Evolutionary conservation across 1,284 basidiomycete species (phyloP).

Genomic region (Meira nashicola): DNA sequence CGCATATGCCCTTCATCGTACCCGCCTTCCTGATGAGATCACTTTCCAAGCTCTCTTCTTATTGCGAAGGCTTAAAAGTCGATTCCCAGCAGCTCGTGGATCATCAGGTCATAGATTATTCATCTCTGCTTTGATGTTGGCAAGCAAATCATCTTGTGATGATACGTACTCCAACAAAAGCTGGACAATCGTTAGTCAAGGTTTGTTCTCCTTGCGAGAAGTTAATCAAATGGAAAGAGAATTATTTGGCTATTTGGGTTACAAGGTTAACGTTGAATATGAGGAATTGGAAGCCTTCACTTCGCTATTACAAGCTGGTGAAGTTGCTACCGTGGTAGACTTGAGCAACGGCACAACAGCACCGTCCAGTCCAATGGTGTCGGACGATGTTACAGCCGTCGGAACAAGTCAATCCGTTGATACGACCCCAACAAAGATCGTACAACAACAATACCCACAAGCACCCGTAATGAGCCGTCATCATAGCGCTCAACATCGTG

Average conservation of each 20-base stretch:
- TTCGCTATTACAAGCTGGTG: background rate
- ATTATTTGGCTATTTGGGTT: constrained; percentile 51
- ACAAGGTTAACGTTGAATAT: constrained; percentile 44
- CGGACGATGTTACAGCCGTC: constrained; percentile 22
- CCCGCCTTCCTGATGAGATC: constrained; percentile 46
- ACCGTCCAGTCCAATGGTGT: constrained; percentile 30
- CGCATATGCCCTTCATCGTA: constrained; percentile 52
- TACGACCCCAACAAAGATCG: background rate
- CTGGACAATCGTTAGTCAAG: constrained; percentile 53
- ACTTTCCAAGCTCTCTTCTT: constrained; percentile 48
- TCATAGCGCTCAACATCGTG: too few relatives aligned
- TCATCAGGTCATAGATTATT: constrained; percentile 53
- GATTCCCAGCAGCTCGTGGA: constrained; percentile 50
- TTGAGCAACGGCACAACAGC: constrained; percentile 15
- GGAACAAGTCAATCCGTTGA: background rate
- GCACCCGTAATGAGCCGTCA: background rate
- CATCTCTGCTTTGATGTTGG: constrained; percentile 52
- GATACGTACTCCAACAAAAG: constrained; percentile 53
- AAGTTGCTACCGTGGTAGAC: background rate
- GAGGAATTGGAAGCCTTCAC: constrained; percentile 43
- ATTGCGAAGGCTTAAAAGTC: constrained; percentile 47
- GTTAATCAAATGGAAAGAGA: constrained; percentile 54
- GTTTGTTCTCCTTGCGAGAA: constrained; percentile 48
- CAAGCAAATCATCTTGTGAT: constrained; percentile 51
- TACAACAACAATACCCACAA: background rate